Conservation (phyloP, 176 grass and related monocot genomes). For the Panicum miliaceum region DNA sequence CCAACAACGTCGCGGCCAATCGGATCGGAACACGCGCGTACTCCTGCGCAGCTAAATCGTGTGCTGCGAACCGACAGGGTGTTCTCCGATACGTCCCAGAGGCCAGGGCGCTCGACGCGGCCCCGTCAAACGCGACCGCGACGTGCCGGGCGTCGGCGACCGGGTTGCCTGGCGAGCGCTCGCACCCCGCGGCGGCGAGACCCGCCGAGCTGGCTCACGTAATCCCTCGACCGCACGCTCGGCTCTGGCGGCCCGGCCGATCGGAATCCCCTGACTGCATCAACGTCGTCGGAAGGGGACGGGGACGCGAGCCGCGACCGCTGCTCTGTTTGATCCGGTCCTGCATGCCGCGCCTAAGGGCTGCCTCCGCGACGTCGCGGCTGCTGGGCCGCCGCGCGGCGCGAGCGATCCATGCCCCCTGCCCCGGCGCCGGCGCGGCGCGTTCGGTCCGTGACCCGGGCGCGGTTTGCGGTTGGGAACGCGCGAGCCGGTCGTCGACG, state of each 20-base stretch:
- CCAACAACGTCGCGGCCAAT: background rate
- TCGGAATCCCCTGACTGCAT: slow-evolving; percentile 4
- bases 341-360: background rate
- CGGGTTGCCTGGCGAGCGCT: background rate
- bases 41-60: background rate
- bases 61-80: background rate
- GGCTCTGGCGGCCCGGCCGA: background rate
- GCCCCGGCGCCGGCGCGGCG: too few relatives aligned
- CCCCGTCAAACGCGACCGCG: background rate
- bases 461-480: background rate
- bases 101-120: background rate
- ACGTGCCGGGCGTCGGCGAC: background rate
- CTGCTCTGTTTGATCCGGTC: slow-evolving; percentile 25
- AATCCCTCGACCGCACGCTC: background rate
- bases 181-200: background rate
- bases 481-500: background rate
- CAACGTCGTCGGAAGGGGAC: slow-evolving; percentile 28
- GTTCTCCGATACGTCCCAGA: background rate
- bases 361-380: too few relatives aligned
- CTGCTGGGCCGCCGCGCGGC: too few relatives aligned
- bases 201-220: background rate
- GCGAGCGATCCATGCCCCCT: too few relatives aligned
- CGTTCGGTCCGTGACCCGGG: background rate
- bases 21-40: too few relatives aligned
- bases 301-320: background rate